These are phyloP conservation scores for Chlorella sp. DNA, from an alignment of 139 green algal species.

Conservation along the genomic window DNA sequence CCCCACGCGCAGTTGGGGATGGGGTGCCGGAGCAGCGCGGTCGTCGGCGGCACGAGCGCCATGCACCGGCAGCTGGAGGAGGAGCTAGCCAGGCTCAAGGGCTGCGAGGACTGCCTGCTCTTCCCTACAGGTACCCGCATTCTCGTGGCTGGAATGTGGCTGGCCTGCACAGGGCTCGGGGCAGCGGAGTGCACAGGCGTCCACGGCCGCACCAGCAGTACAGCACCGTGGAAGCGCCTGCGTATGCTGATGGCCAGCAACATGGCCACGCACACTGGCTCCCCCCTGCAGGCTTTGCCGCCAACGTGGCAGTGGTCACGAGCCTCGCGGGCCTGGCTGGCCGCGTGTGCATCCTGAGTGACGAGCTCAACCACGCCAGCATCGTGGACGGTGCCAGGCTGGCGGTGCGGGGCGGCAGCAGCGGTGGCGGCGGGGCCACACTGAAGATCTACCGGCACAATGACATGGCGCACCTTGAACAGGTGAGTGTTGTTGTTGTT, in stretches of 20 bases:
- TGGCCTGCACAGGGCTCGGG: neutral
- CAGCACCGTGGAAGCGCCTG: neutral
- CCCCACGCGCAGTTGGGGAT: slow-evolving; percentile 38
- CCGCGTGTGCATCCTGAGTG: slow-evolving; percentile 65
- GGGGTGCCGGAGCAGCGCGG: slow-evolving; percentile 55
- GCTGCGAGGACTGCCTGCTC: slow-evolving; percentile 70
- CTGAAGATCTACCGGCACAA: slow-evolving; percentile 84
- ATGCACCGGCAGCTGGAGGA: slow-evolving; percentile 77
- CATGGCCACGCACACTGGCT: neutral
- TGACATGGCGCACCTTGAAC: slow-evolving; percentile 81
- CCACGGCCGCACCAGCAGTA: neutral
- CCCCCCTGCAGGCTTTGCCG: slow-evolving; percentile 71
- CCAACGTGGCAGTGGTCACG: slow-evolving; percentile 75
- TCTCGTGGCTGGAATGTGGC: neutral
- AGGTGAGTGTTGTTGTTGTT: too few relatives aligned
- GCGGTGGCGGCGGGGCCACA: neutral
- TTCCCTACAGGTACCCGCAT: slow-evolving; percentile 53
- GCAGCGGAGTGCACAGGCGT: neutral
- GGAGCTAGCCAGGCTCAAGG: slow-evolving; percentile 75
- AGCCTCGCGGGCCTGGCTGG: slow-evolving; percentile 30
- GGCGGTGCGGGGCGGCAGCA: slow-evolving; percentile 20
- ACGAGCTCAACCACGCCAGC: slow-evolving; percentile 94
- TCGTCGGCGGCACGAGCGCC: slow-evolving; percentile 83
- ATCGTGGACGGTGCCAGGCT: slow-evolving; percentile 90
- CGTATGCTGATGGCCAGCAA: neutral